These are phyloP conservation scores for Phytophthora quininea DNA, from an alignment of 352 stramenopile genomes.

Conservation along the genomic window DNA sequence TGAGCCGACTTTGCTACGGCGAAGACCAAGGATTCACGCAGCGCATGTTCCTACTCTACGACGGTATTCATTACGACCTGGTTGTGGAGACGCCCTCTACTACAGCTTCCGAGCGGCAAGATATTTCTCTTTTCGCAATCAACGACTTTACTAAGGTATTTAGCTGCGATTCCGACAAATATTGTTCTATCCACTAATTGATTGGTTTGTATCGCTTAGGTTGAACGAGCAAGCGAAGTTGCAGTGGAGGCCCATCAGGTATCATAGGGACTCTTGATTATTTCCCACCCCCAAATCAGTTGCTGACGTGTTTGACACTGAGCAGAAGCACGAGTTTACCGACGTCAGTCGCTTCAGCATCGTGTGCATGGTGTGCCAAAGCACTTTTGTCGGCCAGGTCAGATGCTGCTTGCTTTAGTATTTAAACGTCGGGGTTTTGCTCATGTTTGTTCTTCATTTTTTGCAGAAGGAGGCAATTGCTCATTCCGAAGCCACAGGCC, in stretches of 20 bases:
- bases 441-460: conserved; percentile 9
- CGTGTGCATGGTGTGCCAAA: conserved; percentile 70
- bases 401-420: background rate
- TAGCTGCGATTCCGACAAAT: too few species aligned
- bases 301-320: background rate
- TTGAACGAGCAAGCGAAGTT: conserved; percentile 80
- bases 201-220: conserved; percentile 24
- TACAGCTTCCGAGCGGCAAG: conserved; percentile 51
- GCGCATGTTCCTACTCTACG: conserved; percentile 87
- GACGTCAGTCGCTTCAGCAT: conserved; percentile 78
- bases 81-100: conserved; percentile 65
- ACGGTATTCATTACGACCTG: conserved; percentile 88
- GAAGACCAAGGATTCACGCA: conserved; percentile 84
- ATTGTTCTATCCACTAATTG: background rate
- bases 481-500: conserved; percentile 67
- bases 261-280: background rate
- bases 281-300: background rate
- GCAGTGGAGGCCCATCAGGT: conserved; percentile 82
- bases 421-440: background rate
- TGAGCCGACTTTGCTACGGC: conserved; percentile 83
- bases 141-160: conserved; percentile 85
- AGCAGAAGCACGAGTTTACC: conserved; percentile 82
- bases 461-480: conserved; percentile 56
- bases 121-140: conserved; percentile 76
- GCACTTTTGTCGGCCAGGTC: conserved; percentile 72